Base-by-base conservation (phyloP, 164 flowering plant genomes). In the Taxillus chinensis region DNA sequence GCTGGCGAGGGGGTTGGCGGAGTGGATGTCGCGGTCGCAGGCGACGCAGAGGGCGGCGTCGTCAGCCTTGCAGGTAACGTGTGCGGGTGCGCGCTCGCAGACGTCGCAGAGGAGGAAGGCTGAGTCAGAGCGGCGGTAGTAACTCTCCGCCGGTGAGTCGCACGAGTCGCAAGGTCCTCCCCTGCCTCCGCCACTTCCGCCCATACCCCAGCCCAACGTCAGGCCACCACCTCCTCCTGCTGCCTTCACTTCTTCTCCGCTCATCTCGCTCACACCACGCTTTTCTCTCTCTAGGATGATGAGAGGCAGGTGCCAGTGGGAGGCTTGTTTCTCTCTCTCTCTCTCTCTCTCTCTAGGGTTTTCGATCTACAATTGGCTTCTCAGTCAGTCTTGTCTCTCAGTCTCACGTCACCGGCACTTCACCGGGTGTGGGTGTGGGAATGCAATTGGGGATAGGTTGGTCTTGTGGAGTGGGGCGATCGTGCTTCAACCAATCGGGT, bases 31-130 rank as follows among this genome's bases (percentile, higher is more conserved):
- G 55, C 79, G 8, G 79, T 89, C 98, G 68, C 98, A 92, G 8
- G 51, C 60, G 55, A 75, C 51, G 77, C 98, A 92, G 15, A 89
- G 74, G 57, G 85, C 89, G 5, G 98, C 91, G 4, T 88, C 70
- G 81, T 92, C 93, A 6, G 84, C 80, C 13, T 14, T 8, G 51
- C 51, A 48, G 13, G 3, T 8, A 3, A 48, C 78, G 3, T 79
- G 55, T 7, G 98, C 85, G 56, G 86, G 61, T n/a, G 95, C 76
- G 37, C 85, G 69, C 55, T 81, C 78, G 80, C 98, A 92, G 0
- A 84, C 80, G 75, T 92, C 98, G 62, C 96, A 92, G 0, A 75
- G 27, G 15, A 89, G 74, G 57, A 86, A 92, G 5, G 98, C 91
- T 5, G 90, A 71, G 81, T 92, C 93, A 6, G 84, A 79, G 13